Evolutionary conservation across 495 filamentous ascomycete genomes (phyloP), one percentile per base, ranked within the genome.

Genomic region (Aspergillus wentii): DNA sequence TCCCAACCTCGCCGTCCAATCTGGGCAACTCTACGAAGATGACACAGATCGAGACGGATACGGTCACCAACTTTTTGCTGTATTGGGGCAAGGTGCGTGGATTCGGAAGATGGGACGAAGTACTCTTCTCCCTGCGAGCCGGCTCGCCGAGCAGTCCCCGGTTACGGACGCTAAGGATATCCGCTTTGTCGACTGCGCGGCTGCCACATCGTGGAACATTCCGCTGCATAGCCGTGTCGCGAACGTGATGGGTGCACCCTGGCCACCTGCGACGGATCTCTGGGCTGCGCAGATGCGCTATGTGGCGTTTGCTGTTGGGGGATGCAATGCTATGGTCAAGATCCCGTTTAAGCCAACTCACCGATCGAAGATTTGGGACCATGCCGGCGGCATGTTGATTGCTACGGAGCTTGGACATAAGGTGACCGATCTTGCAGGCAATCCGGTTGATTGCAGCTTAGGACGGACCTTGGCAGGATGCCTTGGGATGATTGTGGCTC

Each of bases 321-420:
- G 75, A 5, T 76, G 71, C 10, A 80, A 82, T 54, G 62, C 74
- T 30, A 71, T 76, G 5, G 49, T 86, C 10, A 82, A 83, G 65
- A 62, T 85, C 8, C 80, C 83, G 35, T 64, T 66, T 41, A 62
- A 64, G 4, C 49, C 57, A 3, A 54, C 61, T 0, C 64, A 78
- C 40, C 62, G 61, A 17, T 80, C 72, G n/a, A 80, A 81, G 56
- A 66, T 82, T 11, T 86, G 83, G 83, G 83, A 86, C 45, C 83
- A 86, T 56, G 75, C 77, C 0, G 83, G 81, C 6, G 81, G 79
- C 0, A 79, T 83, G 72, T 54, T 86, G 17, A 62, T 85, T 20
- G 82, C 76, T 30, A 64, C 78, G 55, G 83, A 86, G 48, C 57
- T 79, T 2, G 83, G 83, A 0, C 78, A 76, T 19, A 62, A 62